A percentile compares a stretch with the other conserved stretches of the same genome.
phyloP scores from a whole-genome alignment of 352 stramenopile species.

The Phytophthora idaei region DNA sequence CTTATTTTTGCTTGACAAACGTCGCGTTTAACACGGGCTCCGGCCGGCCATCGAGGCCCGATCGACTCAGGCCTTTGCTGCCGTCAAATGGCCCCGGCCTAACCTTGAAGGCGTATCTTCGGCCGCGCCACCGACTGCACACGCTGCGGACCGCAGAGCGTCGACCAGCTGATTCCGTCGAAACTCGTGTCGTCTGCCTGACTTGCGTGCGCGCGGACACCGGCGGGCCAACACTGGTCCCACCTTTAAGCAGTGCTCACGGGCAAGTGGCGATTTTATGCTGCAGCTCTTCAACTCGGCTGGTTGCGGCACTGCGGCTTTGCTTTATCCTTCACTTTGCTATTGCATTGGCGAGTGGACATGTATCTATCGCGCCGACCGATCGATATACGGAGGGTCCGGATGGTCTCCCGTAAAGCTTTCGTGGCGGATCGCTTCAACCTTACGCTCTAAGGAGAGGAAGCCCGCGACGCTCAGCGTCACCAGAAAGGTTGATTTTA shows the following conservation, averaged over 20 bases:
- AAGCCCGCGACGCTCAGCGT: neutral
- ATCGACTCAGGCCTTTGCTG: neutral
- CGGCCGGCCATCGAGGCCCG: no score
- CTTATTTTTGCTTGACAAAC: neutral
- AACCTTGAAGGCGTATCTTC: neutral
- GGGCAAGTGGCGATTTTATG: neutral
- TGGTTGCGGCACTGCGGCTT: slow-evolving; percentile 1
- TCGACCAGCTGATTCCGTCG: slow-evolving; percentile 15
- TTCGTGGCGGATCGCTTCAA: neutral
- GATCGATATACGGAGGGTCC: slow-evolving; percentile 3
- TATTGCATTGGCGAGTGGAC: neutral
- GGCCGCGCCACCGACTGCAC: slow-evolving; percentile 13
- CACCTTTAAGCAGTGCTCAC: slow-evolving; percentile 8
- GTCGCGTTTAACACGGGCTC: no score
- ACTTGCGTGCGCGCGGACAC: slow-evolving; percentile 5
- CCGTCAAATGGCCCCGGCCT: neutral
- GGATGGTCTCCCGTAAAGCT: slow-evolving; percentile 10
- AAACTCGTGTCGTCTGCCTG: slow-evolving; percentile 2
- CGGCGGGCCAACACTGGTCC: slow-evolving; percentile 8
- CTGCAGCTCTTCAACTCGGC: slow-evolving; percentile 5
- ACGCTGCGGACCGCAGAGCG: neutral
- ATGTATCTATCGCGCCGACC: slow-evolving; percentile 8
- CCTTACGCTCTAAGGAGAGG: neutral
- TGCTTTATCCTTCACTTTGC: neutral
- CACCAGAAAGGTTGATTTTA: no score